These are phyloP conservation scores for Xylaria curta DNA, from an alignment of 495 filamentous ascomycete species.

Conservation along the genomic window DNA sequence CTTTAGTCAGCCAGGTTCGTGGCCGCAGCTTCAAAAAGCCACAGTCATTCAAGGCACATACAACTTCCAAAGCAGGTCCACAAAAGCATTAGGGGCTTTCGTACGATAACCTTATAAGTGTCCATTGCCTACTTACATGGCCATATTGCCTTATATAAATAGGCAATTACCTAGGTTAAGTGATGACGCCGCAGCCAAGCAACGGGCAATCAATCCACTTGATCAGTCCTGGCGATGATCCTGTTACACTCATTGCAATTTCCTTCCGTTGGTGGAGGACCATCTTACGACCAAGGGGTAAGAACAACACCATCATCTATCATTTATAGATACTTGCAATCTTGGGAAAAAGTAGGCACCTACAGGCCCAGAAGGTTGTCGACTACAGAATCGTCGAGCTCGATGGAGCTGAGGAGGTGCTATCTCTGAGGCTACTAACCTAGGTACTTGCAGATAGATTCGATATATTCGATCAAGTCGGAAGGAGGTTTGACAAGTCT, in stretches of 20 bases:
- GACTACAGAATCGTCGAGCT: no score
- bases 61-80: no score
- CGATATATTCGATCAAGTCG: neutral
- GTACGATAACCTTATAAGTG: no score
- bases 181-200: neutral
- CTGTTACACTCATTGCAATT: neutral
- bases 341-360: neutral
- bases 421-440: no score
- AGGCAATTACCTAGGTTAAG: neutral
- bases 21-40: neutral
- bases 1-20: neutral
- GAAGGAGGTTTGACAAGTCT: neutral
- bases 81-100: no score
- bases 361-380: neutral
- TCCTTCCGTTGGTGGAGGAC: neutral
- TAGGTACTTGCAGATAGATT: neutral
- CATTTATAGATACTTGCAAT: no score
- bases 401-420: no score
- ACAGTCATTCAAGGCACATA: neutral
- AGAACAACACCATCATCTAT: no score
- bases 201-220: neutral
- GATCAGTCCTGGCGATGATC: neutral
- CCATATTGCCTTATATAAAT: neutral
- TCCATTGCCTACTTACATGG: no score
- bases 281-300: neutral